Conservation (phyloP, 805 yeast species). For the Dipodascus geniculatus region DNA sequence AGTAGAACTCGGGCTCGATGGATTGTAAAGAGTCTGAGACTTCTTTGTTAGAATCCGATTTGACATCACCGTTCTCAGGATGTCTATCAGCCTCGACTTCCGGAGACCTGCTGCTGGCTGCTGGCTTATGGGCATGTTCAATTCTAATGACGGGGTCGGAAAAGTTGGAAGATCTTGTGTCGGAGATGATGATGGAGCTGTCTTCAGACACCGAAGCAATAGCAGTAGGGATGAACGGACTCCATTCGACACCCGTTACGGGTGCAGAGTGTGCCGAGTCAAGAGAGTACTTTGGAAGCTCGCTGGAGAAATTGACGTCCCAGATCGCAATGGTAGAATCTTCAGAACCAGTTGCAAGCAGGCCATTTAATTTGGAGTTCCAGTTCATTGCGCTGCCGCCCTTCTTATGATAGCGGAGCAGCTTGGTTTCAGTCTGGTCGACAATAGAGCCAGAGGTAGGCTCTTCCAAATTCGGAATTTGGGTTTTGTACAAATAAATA, state of each 20-base stretch:
- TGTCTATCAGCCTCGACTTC: not conserved
- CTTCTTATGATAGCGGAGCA: constrained; percentile 32
- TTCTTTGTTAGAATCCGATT: not conserved
- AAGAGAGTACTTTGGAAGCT: not conserved
- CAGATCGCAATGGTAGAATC: constrained; percentile 62
- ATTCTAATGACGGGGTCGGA: constrained; percentile 8
- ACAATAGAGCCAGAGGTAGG: constrained; percentile 13
- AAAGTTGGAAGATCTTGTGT: constrained; percentile 31
- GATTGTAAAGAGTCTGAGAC: not conserved
- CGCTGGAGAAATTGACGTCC: constrained; percentile 30
- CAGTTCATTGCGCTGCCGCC: constrained; percentile 70
- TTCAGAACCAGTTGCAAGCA: constrained; percentile 51
- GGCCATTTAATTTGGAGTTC: constrained; percentile 33
- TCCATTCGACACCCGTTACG: constrained; percentile 65
- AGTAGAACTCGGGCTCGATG: constrained; percentile 14
- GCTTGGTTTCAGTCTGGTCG: constrained; percentile 25
- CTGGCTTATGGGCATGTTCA: constrained; percentile 7
- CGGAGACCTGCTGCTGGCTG: not conserved
- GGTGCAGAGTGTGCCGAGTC: constrained; percentile 32
- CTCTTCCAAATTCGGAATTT: constrained; percentile 12
- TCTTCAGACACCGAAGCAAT: constrained; percentile 62
- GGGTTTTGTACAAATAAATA: constrained; percentile 17
- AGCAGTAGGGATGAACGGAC: constrained; percentile 45
- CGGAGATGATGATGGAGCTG: constrained; percentile 38
- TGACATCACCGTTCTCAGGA: not conserved